Conservation (phyloP, 2,329 filamentous ascomycete genomes). For the Nemania sp. region DNA sequence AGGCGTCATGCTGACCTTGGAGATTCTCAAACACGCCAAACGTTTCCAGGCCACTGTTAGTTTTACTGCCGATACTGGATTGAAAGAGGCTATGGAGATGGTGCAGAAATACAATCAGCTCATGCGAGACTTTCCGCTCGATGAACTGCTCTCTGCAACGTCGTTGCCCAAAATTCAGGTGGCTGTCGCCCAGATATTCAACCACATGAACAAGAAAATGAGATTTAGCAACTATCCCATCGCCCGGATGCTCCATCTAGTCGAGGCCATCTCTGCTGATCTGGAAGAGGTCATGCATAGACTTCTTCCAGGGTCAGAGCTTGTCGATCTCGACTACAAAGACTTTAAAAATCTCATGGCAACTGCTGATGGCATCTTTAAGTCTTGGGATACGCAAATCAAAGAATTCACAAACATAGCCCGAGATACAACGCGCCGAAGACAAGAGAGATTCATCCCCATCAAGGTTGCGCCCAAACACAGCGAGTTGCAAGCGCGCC, state of each 20-base stretch:
- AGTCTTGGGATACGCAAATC: slow-evolving; percentile 90
- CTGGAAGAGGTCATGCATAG: slow-evolving; percentile 84
- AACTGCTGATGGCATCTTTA: slow-evolving; percentile 82
- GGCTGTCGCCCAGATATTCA: slow-evolving; percentile 86
- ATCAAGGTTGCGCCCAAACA: slow-evolving; percentile 94
- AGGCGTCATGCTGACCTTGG: slow-evolving; percentile 86
- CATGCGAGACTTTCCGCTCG: slow-evolving; percentile 96
- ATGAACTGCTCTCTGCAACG: slow-evolving; percentile 90
- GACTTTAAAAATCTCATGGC: slow-evolving; percentile 88
- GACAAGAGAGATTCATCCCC: slow-evolving; percentile 97
- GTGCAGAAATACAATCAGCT: slow-evolving; percentile 99
- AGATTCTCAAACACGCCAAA: slow-evolving; percentile 95
- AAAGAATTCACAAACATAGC: slow-evolving; percentile 99
- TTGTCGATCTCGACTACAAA: slow-evolving; percentile 89
- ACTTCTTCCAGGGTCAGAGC: slow-evolving; percentile 79
- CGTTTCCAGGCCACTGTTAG: slow-evolving; percentile 97
- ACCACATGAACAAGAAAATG: slow-evolving; percentile 95
- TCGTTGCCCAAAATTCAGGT: slow-evolving; percentile 87
- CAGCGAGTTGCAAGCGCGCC: slow-evolving; percentile 81
- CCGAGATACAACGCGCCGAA: slow-evolving; percentile 87
- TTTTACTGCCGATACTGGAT: slow-evolving; percentile 91
- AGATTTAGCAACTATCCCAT: slow-evolving; percentile 96
- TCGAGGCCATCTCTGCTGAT: slow-evolving; percentile 94
- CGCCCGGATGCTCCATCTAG: slow-evolving; percentile 85
- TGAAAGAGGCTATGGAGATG: slow-evolving; percentile 94